Conservation (phyloP, 352 stramenopile species). For the Pythium rhizo-oryzae region DNA sequence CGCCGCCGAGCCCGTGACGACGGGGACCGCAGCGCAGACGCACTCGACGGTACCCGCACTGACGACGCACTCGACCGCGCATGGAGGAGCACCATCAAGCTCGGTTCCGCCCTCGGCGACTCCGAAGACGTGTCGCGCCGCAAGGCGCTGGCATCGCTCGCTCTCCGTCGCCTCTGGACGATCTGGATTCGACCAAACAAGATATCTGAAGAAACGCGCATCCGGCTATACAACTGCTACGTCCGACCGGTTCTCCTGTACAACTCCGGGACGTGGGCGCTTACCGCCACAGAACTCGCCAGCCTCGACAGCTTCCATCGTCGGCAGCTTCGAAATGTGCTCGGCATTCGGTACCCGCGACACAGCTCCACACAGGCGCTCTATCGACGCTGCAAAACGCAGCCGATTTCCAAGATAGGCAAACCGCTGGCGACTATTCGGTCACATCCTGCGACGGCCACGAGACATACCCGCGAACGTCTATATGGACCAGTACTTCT, state of each 20-base stretch:
- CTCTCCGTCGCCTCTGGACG: slow-evolving; percentile 9
- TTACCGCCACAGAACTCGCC: background rate
- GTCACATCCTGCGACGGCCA: slow-evolving; percentile 14
- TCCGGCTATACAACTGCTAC: slow-evolving; percentile 27
- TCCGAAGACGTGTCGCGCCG: slow-evolving; percentile 4
- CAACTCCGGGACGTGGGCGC: slow-evolving; percentile 15
- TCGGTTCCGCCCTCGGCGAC: slow-evolving; percentile 5
- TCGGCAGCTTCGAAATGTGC: slow-evolving; percentile 13
- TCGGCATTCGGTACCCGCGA: slow-evolving; percentile 16
- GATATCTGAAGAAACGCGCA: slow-evolving; percentile 10
- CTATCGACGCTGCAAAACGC: slow-evolving; percentile 12
- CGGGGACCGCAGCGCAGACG: too few relatives aligned
- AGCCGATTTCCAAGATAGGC: background rate
- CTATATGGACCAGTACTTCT: slow-evolving; percentile 20
- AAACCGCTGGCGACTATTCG: slow-evolving; percentile 18
- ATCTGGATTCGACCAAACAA: slow-evolving; percentile 14
- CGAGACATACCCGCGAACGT: slow-evolving; percentile 17
- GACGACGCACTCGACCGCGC: background rate
- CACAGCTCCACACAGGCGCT: background rate
- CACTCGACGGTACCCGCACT: too few relatives aligned
- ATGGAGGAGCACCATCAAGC: slow-evolving; percentile 3
- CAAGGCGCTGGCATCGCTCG: background rate
- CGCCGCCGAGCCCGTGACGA: background rate
- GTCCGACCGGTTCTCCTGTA: slow-evolving; percentile 18
- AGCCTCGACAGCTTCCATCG: slow-evolving; percentile 25